Conservation (phyloP, 1,284 basidiomycete species). For the Baeospora myosura region DNA sequence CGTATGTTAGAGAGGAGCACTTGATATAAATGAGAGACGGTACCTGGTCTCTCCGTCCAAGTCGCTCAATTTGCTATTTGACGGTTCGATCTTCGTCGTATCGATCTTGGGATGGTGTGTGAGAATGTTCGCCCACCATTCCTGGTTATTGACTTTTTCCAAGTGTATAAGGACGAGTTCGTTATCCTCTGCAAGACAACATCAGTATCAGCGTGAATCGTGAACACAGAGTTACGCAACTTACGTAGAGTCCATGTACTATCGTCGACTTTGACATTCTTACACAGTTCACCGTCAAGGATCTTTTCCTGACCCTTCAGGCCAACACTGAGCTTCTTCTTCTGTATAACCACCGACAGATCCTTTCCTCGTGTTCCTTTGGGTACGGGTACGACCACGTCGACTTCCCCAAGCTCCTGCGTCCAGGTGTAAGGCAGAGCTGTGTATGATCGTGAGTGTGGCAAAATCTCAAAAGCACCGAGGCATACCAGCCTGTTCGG, state of each 20-base stretch:
- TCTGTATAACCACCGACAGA: slow-evolving; percentile 69
- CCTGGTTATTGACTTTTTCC: slow-evolving; percentile 80
- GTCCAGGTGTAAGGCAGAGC: slow-evolving; percentile 90
- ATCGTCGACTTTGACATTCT: slow-evolving; percentile 92
- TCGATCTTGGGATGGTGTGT: slow-evolving; percentile 96
- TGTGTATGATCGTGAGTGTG: slow-evolving; percentile 27
- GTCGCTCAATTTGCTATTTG: slow-evolving; percentile 94
- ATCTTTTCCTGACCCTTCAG: slow-evolving; percentile 84
- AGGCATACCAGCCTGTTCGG: slow-evolving; percentile 78
- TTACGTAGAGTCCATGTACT: slow-evolving; percentile 94
- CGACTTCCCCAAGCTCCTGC: slow-evolving; percentile 85
- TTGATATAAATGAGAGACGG: slow-evolving; percentile 11
- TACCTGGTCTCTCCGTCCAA: slow-evolving; percentile 89
- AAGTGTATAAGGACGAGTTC: slow-evolving; percentile 70
- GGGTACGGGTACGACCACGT: slow-evolving; percentile 79
- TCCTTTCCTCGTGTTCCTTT: slow-evolving; percentile 81
- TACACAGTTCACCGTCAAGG: slow-evolving; percentile 85
- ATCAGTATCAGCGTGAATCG: slow-evolving; percentile 6
- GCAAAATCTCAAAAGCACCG: slow-evolving; percentile 17
- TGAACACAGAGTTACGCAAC: slow-evolving; percentile 22
- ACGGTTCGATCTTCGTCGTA: slow-evolving; percentile 92
- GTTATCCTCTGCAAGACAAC: slow-evolving; percentile 69
- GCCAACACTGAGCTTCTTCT: slow-evolving; percentile 77
- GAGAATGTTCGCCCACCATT: slow-evolving; percentile 98
- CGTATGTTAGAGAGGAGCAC: slow-evolving; percentile 8